Conservation (phyloP, 208 protist species). For the Acanthamoeba culbertsoni region DNA sequence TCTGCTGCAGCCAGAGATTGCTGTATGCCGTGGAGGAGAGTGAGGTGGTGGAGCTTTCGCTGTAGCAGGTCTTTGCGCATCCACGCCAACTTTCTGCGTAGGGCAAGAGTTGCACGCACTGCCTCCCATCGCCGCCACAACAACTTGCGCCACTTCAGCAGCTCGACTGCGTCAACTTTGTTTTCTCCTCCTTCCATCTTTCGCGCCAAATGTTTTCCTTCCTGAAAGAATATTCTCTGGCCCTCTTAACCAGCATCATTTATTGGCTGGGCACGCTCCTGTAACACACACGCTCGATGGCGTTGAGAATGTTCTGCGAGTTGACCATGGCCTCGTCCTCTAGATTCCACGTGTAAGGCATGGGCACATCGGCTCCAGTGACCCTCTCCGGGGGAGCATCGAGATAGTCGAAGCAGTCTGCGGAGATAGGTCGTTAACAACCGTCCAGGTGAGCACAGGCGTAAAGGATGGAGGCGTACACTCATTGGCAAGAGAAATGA, state of each 20-base stretch:
- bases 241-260: no score
- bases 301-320: slow-evolving; percentile 74
- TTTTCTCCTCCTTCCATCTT: neutral
- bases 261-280: slow-evolving; percentile 27
- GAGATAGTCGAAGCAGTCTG: slow-evolving; percentile 95
- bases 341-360: slow-evolving; percentile 95
- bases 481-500: slow-evolving; percentile 93
- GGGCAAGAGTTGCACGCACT: neutral
- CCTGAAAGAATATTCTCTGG: neutral
- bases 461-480: slow-evolving; percentile 62
- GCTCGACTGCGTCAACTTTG: neutral
- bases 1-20: no score
- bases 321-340: slow-evolving; percentile 86
- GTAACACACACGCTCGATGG: slow-evolving; percentile 68
- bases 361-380: slow-evolving; percentile 96
- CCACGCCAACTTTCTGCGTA: neutral
- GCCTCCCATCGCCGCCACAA: neutral
- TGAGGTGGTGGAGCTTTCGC: neutral
- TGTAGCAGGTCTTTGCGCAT: neutral
- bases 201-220: neutral
- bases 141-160: neutral
- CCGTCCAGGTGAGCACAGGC: neutral
- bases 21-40: neutral
- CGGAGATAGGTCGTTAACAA: neutral
- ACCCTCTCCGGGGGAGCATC: slow-evolving; percentile 94